Evolutionary conservation across 2,329 filamentous ascomycete genomes (phyloP).

Genomic region (Diaporthe caulivora): DNA sequence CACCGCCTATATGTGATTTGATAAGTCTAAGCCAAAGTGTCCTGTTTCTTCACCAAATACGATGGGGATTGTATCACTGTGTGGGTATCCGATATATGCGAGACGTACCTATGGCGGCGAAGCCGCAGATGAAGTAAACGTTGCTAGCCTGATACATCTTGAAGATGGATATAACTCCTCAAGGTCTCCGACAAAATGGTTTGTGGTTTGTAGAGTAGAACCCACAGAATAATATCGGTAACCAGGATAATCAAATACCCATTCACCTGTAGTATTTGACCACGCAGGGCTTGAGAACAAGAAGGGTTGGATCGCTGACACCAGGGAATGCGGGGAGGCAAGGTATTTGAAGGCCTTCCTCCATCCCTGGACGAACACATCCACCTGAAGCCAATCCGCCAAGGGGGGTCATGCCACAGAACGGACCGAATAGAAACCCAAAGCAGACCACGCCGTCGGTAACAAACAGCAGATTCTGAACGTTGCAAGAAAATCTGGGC

Average conservation of each 20-base stretch:
- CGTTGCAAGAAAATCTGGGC: constrained; percentile 19
- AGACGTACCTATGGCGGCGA: constrained; percentile 69
- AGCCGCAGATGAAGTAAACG: constrained; percentile 71
- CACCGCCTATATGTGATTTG: constrained; percentile 65
- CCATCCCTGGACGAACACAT: not conserved
- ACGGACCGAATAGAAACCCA: constrained; percentile 23
- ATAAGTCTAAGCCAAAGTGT: not conserved
- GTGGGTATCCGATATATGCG: no score
- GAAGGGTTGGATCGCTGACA: not conserved
- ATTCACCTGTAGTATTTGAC: not conserved
- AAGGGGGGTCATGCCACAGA: constrained; percentile 19
- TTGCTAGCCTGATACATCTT: constrained; percentile 60
- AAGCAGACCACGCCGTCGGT: constrained; percentile 19
- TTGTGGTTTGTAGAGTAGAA: not conserved
- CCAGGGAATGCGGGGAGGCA: not conserved
- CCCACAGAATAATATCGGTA: not conserved
- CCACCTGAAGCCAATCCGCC: not conserved
- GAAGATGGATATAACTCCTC: constrained; percentile 29
- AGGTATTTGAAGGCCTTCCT: constrained; percentile 15
- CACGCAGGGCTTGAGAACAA: not conserved
- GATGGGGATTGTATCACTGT: not conserved
- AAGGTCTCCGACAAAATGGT: no score
- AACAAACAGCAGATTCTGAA: constrained; percentile 16
- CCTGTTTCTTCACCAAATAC: not conserved
- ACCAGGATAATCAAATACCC: not conserved